These are phyloP conservation scores for Candida arabinofermentans DNA, from an alignment of 805 yeast species.

Conservation along the genomic window DNA sequence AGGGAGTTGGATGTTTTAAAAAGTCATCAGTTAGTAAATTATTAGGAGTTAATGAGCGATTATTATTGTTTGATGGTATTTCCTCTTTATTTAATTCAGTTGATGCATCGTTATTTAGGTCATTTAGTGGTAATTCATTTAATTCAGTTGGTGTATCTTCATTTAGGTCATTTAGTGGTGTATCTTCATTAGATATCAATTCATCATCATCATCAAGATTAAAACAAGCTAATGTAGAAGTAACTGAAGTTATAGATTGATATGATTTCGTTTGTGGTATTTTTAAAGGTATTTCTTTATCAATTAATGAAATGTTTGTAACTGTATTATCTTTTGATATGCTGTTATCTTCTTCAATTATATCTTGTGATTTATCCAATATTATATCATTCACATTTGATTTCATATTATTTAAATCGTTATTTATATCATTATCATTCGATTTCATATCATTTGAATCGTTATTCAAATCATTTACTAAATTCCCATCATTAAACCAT, in stretches of 20 bases:
- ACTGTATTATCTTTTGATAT: not conserved
- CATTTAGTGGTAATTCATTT: not conserved
- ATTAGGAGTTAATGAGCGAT: not conserved
- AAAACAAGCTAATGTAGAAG: conserved; percentile 35
- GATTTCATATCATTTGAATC: not conserved
- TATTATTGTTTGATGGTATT: not conserved
- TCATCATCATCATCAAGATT: conserved; percentile 19
- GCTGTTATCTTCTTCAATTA: no score
- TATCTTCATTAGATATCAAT: not conserved
- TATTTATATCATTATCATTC: not conserved
- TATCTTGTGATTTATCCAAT: no score
- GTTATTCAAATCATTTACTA: conserved; percentile 7
- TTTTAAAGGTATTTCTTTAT: not conserved
- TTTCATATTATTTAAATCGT: no score
- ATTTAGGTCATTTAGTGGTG: conserved; percentile 1
- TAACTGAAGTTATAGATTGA: conserved; percentile 27
- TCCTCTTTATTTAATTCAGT: not conserved
- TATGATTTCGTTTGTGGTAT: conserved; percentile 6
- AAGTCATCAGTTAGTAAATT: not conserved
- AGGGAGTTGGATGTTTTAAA: conserved; percentile 23
- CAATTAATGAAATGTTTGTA: not conserved
- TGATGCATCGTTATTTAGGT: not conserved
- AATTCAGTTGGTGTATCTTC: not conserved
- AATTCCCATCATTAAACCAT: conserved; percentile 8
- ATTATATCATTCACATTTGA: no score